Base-by-base conservation (phyloP, 441 rosid genomes). In the Populus trichocarpa region DNA sequence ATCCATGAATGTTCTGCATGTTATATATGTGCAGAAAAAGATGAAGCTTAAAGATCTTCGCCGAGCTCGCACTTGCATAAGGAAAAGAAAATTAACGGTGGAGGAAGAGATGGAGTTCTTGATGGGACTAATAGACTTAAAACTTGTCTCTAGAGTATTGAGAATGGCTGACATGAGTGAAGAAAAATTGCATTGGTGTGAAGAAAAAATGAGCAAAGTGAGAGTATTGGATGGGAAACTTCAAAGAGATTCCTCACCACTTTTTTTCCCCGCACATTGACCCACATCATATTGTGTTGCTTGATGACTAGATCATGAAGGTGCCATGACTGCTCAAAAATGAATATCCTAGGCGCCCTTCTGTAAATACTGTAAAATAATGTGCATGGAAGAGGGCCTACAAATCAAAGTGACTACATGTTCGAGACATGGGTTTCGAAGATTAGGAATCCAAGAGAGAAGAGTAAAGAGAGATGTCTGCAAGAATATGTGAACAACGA, bases 221-320 rank as follows among this genome's bases (percentile, higher is more conserved):
- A 92, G 88, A 28, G 78, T 93, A 30, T 61, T 76, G 73, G 91
- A 86, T 67, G 95, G 97, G 78, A 90, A 90, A 76, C 85, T 96
- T 65, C 97, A 94, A 83, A 90, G 98, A 90, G 98, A 96, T 78
- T 88, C 96, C 71, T 84, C 93, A 0, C 89, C 97, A 80, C 91
- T 94, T 85, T 96, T 96, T 80, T 96, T 91, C 88, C 97, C 97
- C 38, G 89, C 98, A 79, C 99, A 91, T 83, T 95, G 89, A 91
- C 85, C 86, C 85, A 75, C 80, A 64, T 18, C 35, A 67, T 64
- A 59, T 32, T 4, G 6, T 66, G 10, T 20, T 84, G 80, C 81
- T 76, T 79, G 75, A 72, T 84, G 91, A 81, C 87, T 85, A 76
- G 92, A 85, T 69, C 83, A 74, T 88, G 83, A 84, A 65, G 73